These are phyloP conservation scores for Hemerocallis citrina DNA, from an alignment of 106 monocot species.

Conservation along the genomic window DNA sequence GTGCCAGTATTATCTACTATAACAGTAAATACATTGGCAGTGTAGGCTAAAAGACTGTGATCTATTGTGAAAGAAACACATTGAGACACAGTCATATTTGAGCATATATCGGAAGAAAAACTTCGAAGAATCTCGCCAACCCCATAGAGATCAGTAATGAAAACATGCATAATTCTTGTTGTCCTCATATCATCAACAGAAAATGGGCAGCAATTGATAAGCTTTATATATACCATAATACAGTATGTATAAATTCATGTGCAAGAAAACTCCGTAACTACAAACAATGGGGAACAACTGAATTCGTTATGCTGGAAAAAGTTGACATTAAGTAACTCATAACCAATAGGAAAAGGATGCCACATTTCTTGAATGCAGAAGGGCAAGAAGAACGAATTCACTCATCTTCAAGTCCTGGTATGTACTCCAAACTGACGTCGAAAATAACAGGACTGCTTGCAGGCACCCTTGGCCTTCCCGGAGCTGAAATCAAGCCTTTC, in stretches of 20 bases:
- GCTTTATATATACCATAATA: too few relatives aligned
- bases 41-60: too few relatives aligned
- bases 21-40: too few relatives aligned
- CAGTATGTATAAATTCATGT: background rate
- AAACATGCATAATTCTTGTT: too few relatives aligned
- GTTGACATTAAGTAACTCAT: background rate
- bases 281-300: background rate
- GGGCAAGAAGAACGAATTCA: conserved; percentile 10
- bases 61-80: too few relatives aligned
- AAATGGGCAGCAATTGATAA: too few relatives aligned
- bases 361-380: background rate
- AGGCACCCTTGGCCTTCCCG: conserved; percentile 83
- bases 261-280: background rate
- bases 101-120: too few relatives aligned
- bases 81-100: too few relatives aligned
- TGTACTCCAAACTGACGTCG: conserved; percentile 76
- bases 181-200: too few relatives aligned
- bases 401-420: conserved; percentile 78
- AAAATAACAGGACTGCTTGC: conserved; percentile 87
- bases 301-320: background rate
- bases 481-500: conserved; percentile 77
- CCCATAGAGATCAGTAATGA: too few relatives aligned
- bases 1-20: too few relatives aligned
- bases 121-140: too few relatives aligned
- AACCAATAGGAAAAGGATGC: background rate